Evolutionary conservation across 305 asterid genomes (phyloP).

Genomic region (Fraxinus platypoda): DNA sequence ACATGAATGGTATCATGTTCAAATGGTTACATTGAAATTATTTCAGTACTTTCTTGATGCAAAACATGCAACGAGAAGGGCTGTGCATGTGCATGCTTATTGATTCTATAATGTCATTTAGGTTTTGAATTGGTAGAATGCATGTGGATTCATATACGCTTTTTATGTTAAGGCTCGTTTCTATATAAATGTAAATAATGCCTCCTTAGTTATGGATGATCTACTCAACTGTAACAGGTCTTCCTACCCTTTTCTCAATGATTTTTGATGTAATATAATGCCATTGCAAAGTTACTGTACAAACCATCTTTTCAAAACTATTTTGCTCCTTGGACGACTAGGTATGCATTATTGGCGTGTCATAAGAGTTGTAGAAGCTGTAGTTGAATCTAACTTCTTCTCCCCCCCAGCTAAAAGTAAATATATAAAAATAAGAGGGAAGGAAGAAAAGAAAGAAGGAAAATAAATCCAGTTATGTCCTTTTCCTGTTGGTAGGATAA

Average conservation of each 20-base stretch:
- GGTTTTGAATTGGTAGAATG: conserved; percentile 9
- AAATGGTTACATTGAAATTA: not conserved
- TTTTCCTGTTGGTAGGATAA: conserved; percentile 7
- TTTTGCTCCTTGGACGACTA: not conserved
- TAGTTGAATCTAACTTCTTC: not conserved
- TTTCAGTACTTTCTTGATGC: not conserved
- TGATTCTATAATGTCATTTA: conserved; percentile 5
- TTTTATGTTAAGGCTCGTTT: not conserved
- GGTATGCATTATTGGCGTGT: not conserved
- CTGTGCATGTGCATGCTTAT: not conserved
- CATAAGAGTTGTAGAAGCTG: not conserved
- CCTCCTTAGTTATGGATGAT: conserved; percentile 1
- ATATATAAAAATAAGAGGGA: not conserved
- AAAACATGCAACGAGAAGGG: conserved; percentile 1
- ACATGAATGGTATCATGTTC: not conserved
- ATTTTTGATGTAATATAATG: not conserved
- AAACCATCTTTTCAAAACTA: not conserved
- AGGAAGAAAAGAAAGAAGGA: not conserved
- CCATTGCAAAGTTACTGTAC: not conserved
- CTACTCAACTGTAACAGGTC: not conserved
- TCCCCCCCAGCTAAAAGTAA: not conserved
- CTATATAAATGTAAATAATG: not conserved
- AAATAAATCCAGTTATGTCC: conserved; percentile 12
- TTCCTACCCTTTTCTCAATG: not conserved
- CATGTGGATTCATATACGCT: not conserved